These are phyloP conservation scores for Oryza meyeriana DNA, from an alignment of 176 grass and related monocot genomes.

Conservation along the genomic window DNA sequence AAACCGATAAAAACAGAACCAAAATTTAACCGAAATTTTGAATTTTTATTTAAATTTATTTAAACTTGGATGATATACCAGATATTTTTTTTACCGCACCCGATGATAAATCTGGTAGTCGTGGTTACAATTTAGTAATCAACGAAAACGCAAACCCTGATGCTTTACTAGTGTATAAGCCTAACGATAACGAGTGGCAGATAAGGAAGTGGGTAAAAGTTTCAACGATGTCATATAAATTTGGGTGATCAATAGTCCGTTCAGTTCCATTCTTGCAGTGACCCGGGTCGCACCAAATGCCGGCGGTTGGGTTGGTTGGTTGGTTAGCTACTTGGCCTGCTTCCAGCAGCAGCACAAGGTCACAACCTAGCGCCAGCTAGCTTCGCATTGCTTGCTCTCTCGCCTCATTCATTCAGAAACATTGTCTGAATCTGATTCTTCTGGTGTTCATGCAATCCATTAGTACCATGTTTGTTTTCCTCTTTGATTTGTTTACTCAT, in stretches of 20 bases:
- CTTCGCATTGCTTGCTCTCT: neutral
- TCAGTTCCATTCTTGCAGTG: neutral
- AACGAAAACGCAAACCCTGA: too few species aligned
- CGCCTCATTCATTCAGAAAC: neutral
- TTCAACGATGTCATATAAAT: neutral
- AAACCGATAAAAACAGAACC: accelerated
- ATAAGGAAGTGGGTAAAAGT: neutral
- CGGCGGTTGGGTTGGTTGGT: neutral
- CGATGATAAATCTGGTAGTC: accelerated
- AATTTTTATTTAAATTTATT: too few species aligned
- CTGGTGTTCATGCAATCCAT: neutral
- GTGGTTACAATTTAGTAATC: too few species aligned
- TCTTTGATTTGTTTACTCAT: neutral
- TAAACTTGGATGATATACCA: too few species aligned
- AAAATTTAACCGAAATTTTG: too few species aligned
- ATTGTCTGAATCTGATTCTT: neutral
- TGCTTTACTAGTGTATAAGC: too few species aligned
- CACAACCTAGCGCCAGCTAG: constrained; percentile 15
- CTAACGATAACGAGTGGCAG: too few species aligned
- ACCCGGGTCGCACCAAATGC: neutral
- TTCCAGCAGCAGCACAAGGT: neutral
- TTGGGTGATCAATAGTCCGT: neutral
- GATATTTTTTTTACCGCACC: too few species aligned
- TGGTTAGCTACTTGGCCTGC: too few species aligned
- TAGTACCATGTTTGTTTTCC: neutral